These are phyloP conservation scores for Discostella pseudostelligera DNA, from an alignment of 108 stramenopile genomes.

Conservation along the genomic window DNA sequence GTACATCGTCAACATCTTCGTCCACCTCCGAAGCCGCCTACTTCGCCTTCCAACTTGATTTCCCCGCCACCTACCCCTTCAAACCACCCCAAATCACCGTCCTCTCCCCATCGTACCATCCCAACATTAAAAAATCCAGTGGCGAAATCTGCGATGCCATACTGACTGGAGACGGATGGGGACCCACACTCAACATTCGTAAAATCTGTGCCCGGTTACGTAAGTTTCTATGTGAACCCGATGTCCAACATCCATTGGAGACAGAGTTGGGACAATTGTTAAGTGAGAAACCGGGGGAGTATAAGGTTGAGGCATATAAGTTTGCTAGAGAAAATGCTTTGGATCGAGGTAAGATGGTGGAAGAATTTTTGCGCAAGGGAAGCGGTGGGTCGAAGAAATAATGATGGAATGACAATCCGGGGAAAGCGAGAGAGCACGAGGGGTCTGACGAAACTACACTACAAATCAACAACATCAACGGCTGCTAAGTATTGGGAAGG, in stretches of 20 bases:
- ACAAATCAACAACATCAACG: too few relatives aligned
- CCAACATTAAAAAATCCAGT: slow-evolving; percentile 69
- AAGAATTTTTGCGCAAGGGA: too few relatives aligned
- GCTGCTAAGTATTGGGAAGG: too few relatives aligned
- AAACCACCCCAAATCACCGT: slow-evolving; percentile 77
- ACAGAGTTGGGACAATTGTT: slow-evolving; percentile 33
- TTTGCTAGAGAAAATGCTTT: slow-evolving; percentile 10
- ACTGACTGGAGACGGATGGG: slow-evolving; percentile 70
- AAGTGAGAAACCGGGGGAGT: slow-evolving; percentile 44
- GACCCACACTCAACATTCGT: slow-evolving; percentile 50
- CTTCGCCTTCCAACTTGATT: slow-evolving; percentile 47
- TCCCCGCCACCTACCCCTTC: slow-evolving; percentile 55
- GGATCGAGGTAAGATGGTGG: too few relatives aligned
- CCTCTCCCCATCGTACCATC: slow-evolving; percentile 70
- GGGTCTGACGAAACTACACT: too few relatives aligned
- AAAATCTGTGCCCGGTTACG: slow-evolving; percentile 34
- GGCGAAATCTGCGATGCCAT: slow-evolving; percentile 75
- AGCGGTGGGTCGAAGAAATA: too few relatives aligned
- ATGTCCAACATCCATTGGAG: slow-evolving; percentile 53
- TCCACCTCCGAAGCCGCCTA: slow-evolving; percentile 10
- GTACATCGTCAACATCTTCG: neutral
- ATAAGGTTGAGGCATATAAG: slow-evolving; percentile 15
- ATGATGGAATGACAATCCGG: too few relatives aligned
- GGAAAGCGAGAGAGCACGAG: too few relatives aligned
- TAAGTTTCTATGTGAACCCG: slow-evolving; percentile 46